Evolutionary conservation across 2,329 filamentous ascomycete genomes (phyloP), one percentile per base, ranked within the genome.

Genomic region (Neofusicoccum cordaticola): DNA sequence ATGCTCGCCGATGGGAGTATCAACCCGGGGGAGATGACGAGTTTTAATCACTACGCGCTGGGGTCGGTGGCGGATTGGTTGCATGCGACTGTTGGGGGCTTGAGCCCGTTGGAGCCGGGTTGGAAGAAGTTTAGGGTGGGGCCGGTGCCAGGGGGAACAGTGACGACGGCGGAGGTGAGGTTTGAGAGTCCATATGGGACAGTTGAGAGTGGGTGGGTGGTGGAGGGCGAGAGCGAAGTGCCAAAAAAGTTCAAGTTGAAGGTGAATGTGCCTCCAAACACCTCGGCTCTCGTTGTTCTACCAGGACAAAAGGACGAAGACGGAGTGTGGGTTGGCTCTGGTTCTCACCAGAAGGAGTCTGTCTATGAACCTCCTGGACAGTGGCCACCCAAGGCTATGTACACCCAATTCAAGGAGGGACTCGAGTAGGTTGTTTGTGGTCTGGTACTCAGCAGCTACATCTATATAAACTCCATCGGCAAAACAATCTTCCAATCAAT

Each of bases 31-130:
- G 68, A 73, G 37, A 84, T 84, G 82, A 82, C 81, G 0, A 83
- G 80, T 17, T 82, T 82, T 66, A 83, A 84, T 37, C 81, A 84
- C 66, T 84, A 84, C 62, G 78, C 82, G 0, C 78, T 83, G n/a
- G 81, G 82, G 0, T 79, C 80, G 0, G 80, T 84, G 0, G 80
- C 77, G 1, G 75, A 81, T 65, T 84, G 80, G 80, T 76, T 83
- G 31, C 80, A 83, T 64, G 72, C 75, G 44, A 75, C 73, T 3
- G 73, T 83, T 11, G 81, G 79, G 1, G 81, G 81, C 0, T 69
- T 83, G 0, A 72, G 73, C 0, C 77, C 78, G 0, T 71, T 72
- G 1, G 74, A 77, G 44, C 76, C 80, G 0, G 80, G 79, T 0
- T 82, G 80, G 76, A 79, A 78, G 69, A 73, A 68, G 0, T 67